Evolutionary conservation across 2,329 filamentous ascomycete genomes (phyloP).

Genomic region (Penicillium crustosum): DNA sequence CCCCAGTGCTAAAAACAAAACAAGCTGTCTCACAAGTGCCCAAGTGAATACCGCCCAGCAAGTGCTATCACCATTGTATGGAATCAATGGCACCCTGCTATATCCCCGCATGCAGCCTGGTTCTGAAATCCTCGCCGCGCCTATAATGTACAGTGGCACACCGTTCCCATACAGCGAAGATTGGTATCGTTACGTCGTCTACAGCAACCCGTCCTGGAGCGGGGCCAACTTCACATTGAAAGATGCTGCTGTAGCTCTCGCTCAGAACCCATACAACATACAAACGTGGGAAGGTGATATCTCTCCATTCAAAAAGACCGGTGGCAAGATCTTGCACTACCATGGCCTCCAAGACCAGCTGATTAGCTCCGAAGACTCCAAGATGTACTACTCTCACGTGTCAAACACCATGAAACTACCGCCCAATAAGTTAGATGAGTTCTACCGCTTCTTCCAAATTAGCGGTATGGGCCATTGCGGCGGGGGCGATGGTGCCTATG

Average conservation of each 20-base stretch:
- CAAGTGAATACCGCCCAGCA: conserved; percentile 34
- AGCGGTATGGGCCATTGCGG: conserved; percentile 56
- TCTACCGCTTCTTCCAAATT: conserved; percentile 53
- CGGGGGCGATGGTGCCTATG: conserved; percentile 44
- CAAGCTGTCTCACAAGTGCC: conserved; percentile 31
- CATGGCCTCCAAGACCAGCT: conserved; percentile 49
- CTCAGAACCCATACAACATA: conserved; percentile 50
- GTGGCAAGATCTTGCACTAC: conserved; percentile 45
- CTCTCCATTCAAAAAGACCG: conserved; percentile 45
- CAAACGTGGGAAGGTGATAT: conserved; percentile 52
- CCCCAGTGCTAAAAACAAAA: conserved; percentile 14
- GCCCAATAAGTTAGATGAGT: conserved; percentile 38
- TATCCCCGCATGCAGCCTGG: conserved; percentile 41
- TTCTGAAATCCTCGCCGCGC: conserved; percentile 27
- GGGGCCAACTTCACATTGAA: conserved; percentile 39
- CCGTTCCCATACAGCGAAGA: conserved; percentile 42
- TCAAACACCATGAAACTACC: conserved; percentile 37
- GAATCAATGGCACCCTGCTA: conserved; percentile 30
- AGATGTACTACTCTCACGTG: conserved; percentile 54
- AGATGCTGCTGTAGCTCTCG: conserved; percentile 39
- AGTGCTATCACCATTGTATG: conserved; percentile 36
- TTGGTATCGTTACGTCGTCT: conserved; percentile 49
- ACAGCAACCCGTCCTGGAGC: conserved; percentile 43
- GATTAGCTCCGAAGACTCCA: conserved; percentile 53
- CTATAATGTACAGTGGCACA: conserved; percentile 38